Evolutionary conservation across 768 basidiomycete species (phyloP), one percentile per base, ranked within the genome.

Genomic region (Trametes villosa): DNA sequence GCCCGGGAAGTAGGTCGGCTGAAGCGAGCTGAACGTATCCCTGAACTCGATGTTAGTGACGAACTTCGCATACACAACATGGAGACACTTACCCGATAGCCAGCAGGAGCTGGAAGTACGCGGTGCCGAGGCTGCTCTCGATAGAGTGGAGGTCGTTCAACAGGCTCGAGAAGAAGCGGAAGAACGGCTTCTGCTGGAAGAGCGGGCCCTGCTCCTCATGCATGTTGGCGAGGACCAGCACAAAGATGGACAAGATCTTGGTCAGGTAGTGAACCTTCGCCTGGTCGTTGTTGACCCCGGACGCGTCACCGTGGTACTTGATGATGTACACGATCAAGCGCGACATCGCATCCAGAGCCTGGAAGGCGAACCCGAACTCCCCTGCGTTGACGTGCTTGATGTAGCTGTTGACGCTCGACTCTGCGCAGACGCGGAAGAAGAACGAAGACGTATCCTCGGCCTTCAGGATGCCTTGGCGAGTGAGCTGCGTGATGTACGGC

Each of bases 221-320:
- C 74, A 89, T 83, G 68, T 94, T 94, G 62, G 97, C 94, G 57
- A 99, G 79, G 11, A 98, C 95, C 60, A 98, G 86, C 29, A 98
- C 94, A 72, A 97, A 91, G 75, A 98, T 98, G 13, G 96, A 96
- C 59, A 99, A 77, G 60, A 98, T 98, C 78, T 98, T 98, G 53
- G 93, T 94, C 68, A 97, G 79, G 76, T 98, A 98, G 73, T 96
- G 92, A 13, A 96, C 92, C 74, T 97, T 97, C 18, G 95, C 94
- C 67, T 94, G 90, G 67, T 96, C 95, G 68, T 93, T 94, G 75
- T 95, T 92, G 59, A 92, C 82, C 11, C 92, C 94, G 13, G 90
- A 87, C 27, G 95, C 92, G 76, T 99, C 97, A 12, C 96, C 97
- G 67, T 98, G 96, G 73, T 98, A 98, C 79, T 98, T 98, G 85